A percentile compares a stretch with the other conserved stretches of the same genome.
These are phyloP conservation scores for Schrenkiella parvula DNA, from an alignment of 345 rosid genomes.

Conservation along the genomic window DNA sequence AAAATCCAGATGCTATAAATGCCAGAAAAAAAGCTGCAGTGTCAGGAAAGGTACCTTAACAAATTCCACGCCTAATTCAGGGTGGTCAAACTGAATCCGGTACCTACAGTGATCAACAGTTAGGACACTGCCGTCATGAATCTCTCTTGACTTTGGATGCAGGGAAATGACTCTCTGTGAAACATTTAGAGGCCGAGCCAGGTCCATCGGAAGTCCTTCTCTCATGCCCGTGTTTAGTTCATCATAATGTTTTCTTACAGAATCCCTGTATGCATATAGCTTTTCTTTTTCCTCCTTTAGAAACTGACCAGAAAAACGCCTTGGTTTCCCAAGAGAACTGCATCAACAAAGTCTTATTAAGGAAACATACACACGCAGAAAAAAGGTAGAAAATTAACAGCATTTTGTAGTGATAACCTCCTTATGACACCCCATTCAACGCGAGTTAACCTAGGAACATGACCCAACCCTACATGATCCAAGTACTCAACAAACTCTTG, in stretches of 20 bases:
- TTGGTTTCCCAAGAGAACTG: constrained; percentile 87
- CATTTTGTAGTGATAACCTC: constrained; percentile 41
- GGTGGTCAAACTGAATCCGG: constrained; percentile 59
- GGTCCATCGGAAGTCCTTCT: constrained; percentile 84
- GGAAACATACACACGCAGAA: not conserved
- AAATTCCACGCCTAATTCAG: constrained; percentile 69
- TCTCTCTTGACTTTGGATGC: constrained; percentile 70
- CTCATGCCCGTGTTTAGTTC: constrained; percentile 58
- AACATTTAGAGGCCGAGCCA: constrained; percentile 69
- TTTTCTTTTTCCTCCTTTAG: constrained; percentile 80
- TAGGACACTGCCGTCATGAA: constrained; percentile 70
- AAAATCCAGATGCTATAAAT: not conserved
- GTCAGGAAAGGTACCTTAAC: constrained; percentile 52
- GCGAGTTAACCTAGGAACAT: constrained; percentile 76
- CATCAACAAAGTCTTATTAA: constrained; percentile 22
- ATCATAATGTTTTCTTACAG: constrained; percentile 69
- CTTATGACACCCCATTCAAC: constrained; percentile 92
- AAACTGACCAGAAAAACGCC: constrained; percentile 74
- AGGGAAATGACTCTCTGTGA: constrained; percentile 67
- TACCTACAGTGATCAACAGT: constrained; percentile 63
- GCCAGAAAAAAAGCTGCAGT: constrained; percentile 4
- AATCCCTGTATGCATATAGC: constrained; percentile 64
- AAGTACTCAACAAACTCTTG: constrained; percentile 84
- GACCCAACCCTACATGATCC: constrained; percentile 83
- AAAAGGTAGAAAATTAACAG: not conserved